phyloP scores from a whole-genome alignment of 257 asterid genomes.

The Rehmannia glutinosa region DNA sequence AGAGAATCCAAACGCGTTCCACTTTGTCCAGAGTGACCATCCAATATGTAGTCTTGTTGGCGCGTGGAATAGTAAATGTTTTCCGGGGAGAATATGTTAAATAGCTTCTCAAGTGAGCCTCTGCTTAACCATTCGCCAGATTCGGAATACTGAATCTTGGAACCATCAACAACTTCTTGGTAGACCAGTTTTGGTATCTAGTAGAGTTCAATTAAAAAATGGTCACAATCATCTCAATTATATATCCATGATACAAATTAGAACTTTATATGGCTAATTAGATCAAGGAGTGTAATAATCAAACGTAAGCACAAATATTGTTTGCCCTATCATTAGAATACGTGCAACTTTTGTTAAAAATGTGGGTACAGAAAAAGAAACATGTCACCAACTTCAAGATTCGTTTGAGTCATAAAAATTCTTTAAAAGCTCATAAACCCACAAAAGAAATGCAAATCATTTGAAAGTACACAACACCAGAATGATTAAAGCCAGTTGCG shows the following conservation, averaged over 20 bases:
- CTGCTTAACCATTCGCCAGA: constrained; percentile 34
- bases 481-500: background rate
- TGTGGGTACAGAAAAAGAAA: too few relatives aligned
- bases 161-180: constrained; percentile 45
- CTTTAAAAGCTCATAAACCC: background rate
- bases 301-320: background rate
- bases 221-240: background rate
- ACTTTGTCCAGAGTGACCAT: constrained; percentile 34
- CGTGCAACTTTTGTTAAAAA: background rate
- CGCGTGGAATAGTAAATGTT: constrained; percentile 53
- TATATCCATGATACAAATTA: constrained; percentile 1
- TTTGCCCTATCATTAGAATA: too few relatives aligned
- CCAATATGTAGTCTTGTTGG: constrained; percentile 28
- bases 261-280: too few relatives aligned
- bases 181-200: constrained; percentile 89
- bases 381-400: background rate
- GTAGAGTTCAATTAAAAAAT: constrained; percentile 16
- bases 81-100: constrained; percentile 80
- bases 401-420: background rate
- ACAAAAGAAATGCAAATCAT: background rate
- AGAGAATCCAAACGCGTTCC: constrained; percentile 81
- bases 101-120: constrained; percentile 46
- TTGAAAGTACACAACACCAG: background rate
- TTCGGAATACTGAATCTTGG: constrained; percentile 30
- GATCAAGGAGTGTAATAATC: background rate